Percentiles rank a stretch among this genome's conserved stretches.
Conservation (phyloP, 2,329 filamentous ascomycete genomes). For the Cladosporium sp. region DNA sequence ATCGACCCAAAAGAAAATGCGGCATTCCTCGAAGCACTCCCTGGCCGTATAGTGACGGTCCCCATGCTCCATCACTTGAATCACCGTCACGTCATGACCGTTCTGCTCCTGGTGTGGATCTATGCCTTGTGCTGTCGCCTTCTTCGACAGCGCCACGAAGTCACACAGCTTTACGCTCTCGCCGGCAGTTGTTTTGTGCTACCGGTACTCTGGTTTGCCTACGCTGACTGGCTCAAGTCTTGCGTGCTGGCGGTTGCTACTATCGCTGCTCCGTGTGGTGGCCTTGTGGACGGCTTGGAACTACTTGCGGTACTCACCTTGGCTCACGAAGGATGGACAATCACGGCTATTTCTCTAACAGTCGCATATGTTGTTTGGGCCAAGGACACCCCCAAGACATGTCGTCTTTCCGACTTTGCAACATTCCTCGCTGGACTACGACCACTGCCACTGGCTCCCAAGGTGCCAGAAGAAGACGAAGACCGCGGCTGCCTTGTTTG, state of each 20-base stretch:
- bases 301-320: background rate
- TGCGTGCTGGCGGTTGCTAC: background rate
- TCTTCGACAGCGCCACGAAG: background rate
- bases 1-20: background rate
- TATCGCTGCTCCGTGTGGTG: background rate
- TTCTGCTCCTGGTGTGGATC: background rate
- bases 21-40: background rate
- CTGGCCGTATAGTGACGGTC: background rate
- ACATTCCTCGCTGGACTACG: background rate
- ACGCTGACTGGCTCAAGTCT: background rate
- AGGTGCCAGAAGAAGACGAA: background rate
- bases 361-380: background rate
- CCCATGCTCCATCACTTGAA: background rate
- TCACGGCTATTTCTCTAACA: background rate
- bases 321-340: background rate
- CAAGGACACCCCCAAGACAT: background rate
- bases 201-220: background rate
- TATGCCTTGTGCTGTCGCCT: background rate
- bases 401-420: background rate
- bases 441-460: background rate
- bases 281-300: background rate
- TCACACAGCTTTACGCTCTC: background rate
- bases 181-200: background rate
- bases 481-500: background rate
- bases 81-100: background rate